Percentiles rank a stretch among this genome's conserved stretches.
phyloP scores from a whole-genome alignment of 257 asterid species.

The Leptodermis oblonga region DNA sequence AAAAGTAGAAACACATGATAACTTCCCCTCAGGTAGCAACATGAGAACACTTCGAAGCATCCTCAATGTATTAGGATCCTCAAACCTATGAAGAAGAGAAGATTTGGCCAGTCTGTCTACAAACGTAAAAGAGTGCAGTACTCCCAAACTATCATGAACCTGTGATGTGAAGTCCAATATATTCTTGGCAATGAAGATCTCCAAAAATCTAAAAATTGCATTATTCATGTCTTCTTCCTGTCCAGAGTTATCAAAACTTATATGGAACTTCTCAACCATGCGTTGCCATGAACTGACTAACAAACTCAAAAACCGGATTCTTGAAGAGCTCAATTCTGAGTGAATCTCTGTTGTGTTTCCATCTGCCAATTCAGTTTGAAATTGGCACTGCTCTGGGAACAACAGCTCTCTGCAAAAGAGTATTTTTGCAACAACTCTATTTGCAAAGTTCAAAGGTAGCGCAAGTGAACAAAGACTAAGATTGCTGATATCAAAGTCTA shows the following conservation, averaged over 20 bases:
- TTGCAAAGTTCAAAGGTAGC: slow-evolving; percentile 54
- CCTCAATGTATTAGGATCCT: slow-evolving; percentile 60
- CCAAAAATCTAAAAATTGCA: slow-evolving; percentile 60
- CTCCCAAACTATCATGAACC: slow-evolving; percentile 50
- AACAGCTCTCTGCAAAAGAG: slow-evolving; percentile 57
- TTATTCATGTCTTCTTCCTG: slow-evolving; percentile 29
- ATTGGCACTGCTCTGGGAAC: slow-evolving; percentile 30
- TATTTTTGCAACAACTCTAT: slow-evolving; percentile 64
- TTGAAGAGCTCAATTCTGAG: slow-evolving; percentile 39
- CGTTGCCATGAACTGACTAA: slow-evolving; percentile 65
- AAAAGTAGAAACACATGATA: slow-evolving; percentile 52
- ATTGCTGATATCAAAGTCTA: slow-evolving; percentile 44
- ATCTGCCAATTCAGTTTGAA: slow-evolving; percentile 26
- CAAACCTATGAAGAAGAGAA: slow-evolving; percentile 74
- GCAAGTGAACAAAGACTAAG: slow-evolving; percentile 36
- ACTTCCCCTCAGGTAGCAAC: slow-evolving; percentile 52
- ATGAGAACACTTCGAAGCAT: slow-evolving; percentile 56
- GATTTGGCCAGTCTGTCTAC: slow-evolving; percentile 56
- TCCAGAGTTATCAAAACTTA: slow-evolving; percentile 29
- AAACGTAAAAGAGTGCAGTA: slow-evolving; percentile 59
- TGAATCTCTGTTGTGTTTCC: slow-evolving; percentile 23
- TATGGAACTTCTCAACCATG: slow-evolving; percentile 47
- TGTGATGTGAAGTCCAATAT: slow-evolving; percentile 43
- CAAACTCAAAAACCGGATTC: slow-evolving; percentile 46
- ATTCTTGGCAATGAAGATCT: slow-evolving; percentile 49